Base-by-base conservation (phyloP, 352 stramenopile species). In the Globisporangium cederbergense region DNA sequence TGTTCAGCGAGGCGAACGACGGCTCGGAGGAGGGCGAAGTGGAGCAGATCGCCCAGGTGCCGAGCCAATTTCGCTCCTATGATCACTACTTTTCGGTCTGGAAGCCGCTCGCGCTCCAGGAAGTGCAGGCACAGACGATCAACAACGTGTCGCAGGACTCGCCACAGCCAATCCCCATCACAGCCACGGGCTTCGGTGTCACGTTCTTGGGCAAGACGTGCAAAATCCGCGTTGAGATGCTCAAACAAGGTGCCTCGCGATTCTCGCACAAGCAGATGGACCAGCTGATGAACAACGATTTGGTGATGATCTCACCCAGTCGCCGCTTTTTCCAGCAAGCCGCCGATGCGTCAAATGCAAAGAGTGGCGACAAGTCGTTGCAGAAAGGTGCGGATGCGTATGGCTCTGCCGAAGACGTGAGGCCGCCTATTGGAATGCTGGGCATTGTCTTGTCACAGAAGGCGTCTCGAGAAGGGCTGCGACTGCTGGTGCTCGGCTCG, bases 81-180 rank as follows among this genome's bases (percentile, higher is more conserved):
- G 80, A 93, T 14, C 85, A 96, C 59, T 97, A 97, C 50, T 96
- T 95, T 58, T 89, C 78, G 3, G 86, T 97, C 22, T 97, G 89
- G 89, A 89, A 94, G 64, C 89, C 87, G 3, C 69, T 97, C 16
- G 82, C 86, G 16, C 66, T 96, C 1, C 72, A 95, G 66, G 89
- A 97, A 90, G 83, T 97, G n/a, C 81, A 95, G 60, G 89, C 88
- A 3, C 86, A 97, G 57, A 87, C 85, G 18, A 72, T 95, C 14
- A 95, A 93, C 67, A 81, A 71, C 42, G 72, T 96, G 30, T 80
- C 75, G n/a, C 86, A 87, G 4, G 85, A 94, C 25, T 64, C 77
- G 8, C 82, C 84, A 3, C 65, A 42, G 1, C 57, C 86, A 3
- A 74, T 90, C 10, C 68, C 79, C 5, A 67, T 96, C 22, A 73